A percentile compares a stretch with the other conserved stretches of the same genome.
Evolutionary conservation across 495 filamentous ascomycete genomes (phyloP).

Genomic region (Talaromyces trachyspermus): DNA sequence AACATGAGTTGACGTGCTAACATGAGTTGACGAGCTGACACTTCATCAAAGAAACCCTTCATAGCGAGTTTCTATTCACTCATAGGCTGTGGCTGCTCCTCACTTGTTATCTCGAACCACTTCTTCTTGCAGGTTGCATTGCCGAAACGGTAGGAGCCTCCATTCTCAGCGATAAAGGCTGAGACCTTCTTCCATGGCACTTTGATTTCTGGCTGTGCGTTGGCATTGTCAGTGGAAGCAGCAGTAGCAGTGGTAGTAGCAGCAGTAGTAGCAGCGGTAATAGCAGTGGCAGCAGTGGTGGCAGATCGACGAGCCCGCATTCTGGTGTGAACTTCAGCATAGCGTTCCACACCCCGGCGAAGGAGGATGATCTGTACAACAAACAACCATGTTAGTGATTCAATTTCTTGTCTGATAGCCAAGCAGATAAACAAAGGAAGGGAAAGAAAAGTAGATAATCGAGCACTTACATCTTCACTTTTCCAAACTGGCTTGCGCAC

Average conservation of each 20-base stretch:
- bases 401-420: no score
- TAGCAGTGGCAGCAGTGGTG: no score
- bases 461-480: conserved; percentile 61
- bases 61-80: no score
- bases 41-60: no score
- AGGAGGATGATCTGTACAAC: background rate
- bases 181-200: conserved; percentile 82
- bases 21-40: no score
- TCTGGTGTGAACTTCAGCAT: background rate
- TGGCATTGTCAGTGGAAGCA: conserved; percentile 9
- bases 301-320: background rate
- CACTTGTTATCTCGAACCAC: conserved; percentile 40
- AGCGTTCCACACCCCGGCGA: background rate
- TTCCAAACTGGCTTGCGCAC: conserved; percentile 75
- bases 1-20: no score
- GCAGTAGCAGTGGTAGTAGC: background rate
- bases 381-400: no score
- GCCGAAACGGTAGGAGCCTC: conserved; percentile 78
- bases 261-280: background rate
- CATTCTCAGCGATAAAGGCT: conserved; percentile 59
- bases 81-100: no score
- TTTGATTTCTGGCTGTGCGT: conserved; percentile 35
- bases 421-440: background rate
- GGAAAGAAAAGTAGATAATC: background rate
- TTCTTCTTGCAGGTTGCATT: conserved; percentile 85